These are phyloP conservation scores for Phytopythium vexans DNA, from an alignment of 352 stramenopile genomes.

Conservation along the genomic window DNA sequence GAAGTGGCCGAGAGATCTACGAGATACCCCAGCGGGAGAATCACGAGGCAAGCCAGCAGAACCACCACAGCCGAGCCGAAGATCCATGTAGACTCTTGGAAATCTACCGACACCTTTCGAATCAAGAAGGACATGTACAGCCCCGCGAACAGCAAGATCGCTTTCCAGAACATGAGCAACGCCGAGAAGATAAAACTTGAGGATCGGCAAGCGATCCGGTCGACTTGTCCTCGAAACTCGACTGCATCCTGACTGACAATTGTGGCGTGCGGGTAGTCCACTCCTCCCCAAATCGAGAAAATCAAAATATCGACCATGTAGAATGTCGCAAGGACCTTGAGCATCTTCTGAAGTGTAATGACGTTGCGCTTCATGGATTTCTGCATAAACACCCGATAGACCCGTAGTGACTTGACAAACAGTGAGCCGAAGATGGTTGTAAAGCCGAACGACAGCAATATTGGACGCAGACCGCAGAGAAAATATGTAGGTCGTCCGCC, in stretches of 20 bases:
- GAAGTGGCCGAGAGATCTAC: slow-evolving; percentile 29
- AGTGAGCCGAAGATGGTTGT: slow-evolving; percentile 43
- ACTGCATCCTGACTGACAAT: slow-evolving; percentile 6
- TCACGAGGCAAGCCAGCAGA: slow-evolving; percentile 36
- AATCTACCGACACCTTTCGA: slow-evolving; percentile 55
- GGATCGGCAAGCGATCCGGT: slow-evolving; percentile 25
- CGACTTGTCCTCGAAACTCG: slow-evolving; percentile 3
- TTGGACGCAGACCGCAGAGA: slow-evolving; percentile 29
- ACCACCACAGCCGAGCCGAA: slow-evolving; percentile 47
- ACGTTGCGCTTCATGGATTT: slow-evolving; percentile 37
- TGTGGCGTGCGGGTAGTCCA: slow-evolving; percentile 30
- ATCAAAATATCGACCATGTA: slow-evolving; percentile 31
- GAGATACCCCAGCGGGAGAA: slow-evolving; percentile 47
- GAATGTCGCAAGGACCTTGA: slow-evolving; percentile 35
- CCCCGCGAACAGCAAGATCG: slow-evolving; percentile 35
- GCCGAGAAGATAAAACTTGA: slow-evolving; percentile 49
- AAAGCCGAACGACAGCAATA: slow-evolving; percentile 32
- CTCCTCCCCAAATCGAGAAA: slow-evolving; percentile 28
- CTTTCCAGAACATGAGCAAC: slow-evolving; percentile 60
- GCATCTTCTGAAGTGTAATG: slow-evolving; percentile 26
- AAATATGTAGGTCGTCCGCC: slow-evolving; percentile 19
- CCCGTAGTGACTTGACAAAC: slow-evolving; percentile 44
- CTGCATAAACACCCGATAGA: slow-evolving; percentile 52
- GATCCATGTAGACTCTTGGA: slow-evolving; percentile 69
- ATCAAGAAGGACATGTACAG: slow-evolving; percentile 59